Percentiles rank a stretch among this genome's conserved stretches.
These are phyloP conservation scores for Mycena floridula DNA, from an alignment of 768 basidiomycete species.

Conservation along the genomic window DNA sequence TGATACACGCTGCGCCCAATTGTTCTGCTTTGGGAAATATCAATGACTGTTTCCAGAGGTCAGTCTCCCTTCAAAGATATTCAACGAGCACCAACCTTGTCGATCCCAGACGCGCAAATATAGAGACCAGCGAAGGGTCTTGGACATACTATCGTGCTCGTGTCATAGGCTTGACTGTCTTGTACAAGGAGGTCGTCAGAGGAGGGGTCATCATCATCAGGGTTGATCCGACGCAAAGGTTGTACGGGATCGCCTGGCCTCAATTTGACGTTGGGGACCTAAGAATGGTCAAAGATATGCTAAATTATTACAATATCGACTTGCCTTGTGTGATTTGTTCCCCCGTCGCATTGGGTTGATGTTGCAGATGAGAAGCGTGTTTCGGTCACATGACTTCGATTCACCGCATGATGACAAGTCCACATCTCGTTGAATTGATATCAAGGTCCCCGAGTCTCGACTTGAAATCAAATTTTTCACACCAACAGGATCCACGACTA, in stretches of 20 bases:
- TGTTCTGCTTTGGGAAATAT: constrained; percentile 74
- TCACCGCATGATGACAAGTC: too few species aligned
- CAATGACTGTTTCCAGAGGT: constrained; percentile 20
- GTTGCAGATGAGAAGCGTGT: too few species aligned
- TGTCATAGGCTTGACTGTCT: constrained; percentile 45
- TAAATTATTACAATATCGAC: too few species aligned
- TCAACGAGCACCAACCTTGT: constrained; percentile 59
- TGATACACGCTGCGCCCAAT: constrained; percentile 67
- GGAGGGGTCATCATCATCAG: constrained; percentile 20
- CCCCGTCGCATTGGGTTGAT: too few species aligned
- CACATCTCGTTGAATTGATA: too few species aligned
- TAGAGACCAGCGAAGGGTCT: constrained; percentile 61
- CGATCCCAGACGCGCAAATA: constrained; percentile 73
- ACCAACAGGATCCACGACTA: too few species aligned
- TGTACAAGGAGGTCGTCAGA: constrained; percentile 32
- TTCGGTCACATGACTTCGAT: too few species aligned
- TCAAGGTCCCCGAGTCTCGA: too few species aligned
- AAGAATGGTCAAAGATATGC: too few species aligned
- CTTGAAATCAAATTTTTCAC: too few species aligned
- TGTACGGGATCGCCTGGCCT: constrained; percentile 50
- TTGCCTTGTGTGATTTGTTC: too few species aligned
- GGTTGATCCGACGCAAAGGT: constrained; percentile 19
- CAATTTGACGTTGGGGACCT: constrained; percentile 83
- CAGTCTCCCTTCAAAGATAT: background rate
- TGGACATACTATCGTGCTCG: constrained; percentile 44